Percentiles rank a stretch among this genome's conserved stretches.
Evolutionary conservation across 768 basidiomycete genomes (phyloP).

Genomic region (Xerocomus potaroensis): DNA sequence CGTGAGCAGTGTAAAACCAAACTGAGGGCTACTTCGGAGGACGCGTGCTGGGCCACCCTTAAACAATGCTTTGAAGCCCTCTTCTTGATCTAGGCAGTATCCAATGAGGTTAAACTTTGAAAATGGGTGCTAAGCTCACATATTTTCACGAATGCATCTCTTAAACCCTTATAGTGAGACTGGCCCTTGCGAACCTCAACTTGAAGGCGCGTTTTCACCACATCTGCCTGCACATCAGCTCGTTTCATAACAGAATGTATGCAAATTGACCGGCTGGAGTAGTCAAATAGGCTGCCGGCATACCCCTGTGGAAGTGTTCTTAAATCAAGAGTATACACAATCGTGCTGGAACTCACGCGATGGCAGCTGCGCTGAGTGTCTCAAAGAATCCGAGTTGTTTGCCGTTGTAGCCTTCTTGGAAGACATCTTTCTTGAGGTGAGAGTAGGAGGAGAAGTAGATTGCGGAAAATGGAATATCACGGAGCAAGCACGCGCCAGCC

Average conservation of each 20-base stretch:
- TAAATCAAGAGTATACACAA: slow-evolving; percentile 24
- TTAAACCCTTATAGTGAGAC: slow-evolving; percentile 84
- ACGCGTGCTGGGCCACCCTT: slow-evolving; percentile 90
- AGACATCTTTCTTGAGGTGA: slow-evolving; percentile 89
- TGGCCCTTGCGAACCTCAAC: slow-evolving; percentile 90
- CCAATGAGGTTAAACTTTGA: slow-evolving; percentile 8
- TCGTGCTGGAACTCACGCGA: slow-evolving; percentile 55
- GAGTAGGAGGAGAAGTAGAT: slow-evolving; percentile 88
- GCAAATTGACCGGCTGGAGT: slow-evolving; percentile 72
- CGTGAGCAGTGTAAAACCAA: slow-evolving; percentile 87
- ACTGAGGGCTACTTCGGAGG: slow-evolving; percentile 86
- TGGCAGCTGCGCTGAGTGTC: slow-evolving; percentile 75
- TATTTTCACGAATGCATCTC: slow-evolving; percentile 88
- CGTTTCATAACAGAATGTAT: slow-evolving; percentile 5
- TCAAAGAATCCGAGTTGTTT: slow-evolving; percentile 90
- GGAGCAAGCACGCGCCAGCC: slow-evolving; percentile 85
- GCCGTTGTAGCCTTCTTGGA: slow-evolving; percentile 93
- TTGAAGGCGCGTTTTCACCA: slow-evolving; percentile 95
- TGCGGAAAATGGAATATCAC: slow-evolving; percentile 97
- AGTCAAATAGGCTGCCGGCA: slow-evolving; percentile 94
- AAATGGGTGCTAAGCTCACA: slow-evolving; percentile 46
- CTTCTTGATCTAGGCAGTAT: slow-evolving; percentile 63
- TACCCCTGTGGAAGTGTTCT: slow-evolving; percentile 59
- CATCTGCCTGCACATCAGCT: slow-evolving; percentile 52
- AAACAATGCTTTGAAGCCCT: slow-evolving; percentile 85